Evolutionary conservation across 352 stramenopile genomes (phyloP).

Genomic region (Globisporangium rhizosaccharum): DNA sequence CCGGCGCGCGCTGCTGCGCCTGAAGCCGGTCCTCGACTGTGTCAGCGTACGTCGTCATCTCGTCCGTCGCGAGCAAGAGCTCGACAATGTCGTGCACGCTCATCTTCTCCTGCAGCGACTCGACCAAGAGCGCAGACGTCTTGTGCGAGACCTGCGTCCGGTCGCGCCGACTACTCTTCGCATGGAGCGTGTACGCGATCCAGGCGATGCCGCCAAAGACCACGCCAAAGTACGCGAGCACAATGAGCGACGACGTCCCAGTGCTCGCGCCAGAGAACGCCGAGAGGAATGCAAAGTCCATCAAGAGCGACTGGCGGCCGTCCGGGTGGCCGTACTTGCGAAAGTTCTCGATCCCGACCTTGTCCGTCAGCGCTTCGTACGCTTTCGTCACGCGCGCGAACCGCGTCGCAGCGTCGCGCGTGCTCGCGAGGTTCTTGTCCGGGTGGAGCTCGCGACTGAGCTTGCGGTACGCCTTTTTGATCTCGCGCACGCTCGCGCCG

Average conservation of each 20-base stretch:
- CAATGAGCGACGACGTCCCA: constrained; percentile 48
- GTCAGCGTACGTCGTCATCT: constrained; percentile 48
- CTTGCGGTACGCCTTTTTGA: constrained; percentile 71
- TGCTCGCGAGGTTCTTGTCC: constrained; percentile 74
- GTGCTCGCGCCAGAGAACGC: constrained; percentile 34
- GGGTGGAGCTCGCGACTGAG: constrained; percentile 69
- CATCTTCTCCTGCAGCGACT: constrained; percentile 63
- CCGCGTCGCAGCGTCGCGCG: constrained; percentile 23
- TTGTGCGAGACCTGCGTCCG: constrained; percentile 53
- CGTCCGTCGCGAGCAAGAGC: constrained; percentile 63
- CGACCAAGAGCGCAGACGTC: constrained; percentile 39
- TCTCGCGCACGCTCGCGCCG: constrained; percentile 41
- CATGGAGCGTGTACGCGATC: constrained; percentile 55
- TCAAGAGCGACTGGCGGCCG: constrained; percentile 64
- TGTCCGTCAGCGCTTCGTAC: constrained; percentile 82
- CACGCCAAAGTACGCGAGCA: constrained; percentile 63
- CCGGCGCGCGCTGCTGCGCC: constrained; percentile 47
- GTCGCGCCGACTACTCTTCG: constrained; percentile 46
- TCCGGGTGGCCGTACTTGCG: constrained; percentile 78
- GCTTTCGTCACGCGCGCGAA: constrained; percentile 80
- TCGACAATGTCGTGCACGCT: constrained; percentile 79
- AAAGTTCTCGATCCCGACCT: constrained; percentile 68
- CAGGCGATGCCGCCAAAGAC: constrained; percentile 59
- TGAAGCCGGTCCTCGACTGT: constrained; percentile 35
- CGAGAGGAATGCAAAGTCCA: constrained; percentile 67